Evolutionary conservation across 2,329 filamentous ascomycete species (phyloP), one percentile per base, ranked within the genome.

Genomic region (Septoria linicola): DNA sequence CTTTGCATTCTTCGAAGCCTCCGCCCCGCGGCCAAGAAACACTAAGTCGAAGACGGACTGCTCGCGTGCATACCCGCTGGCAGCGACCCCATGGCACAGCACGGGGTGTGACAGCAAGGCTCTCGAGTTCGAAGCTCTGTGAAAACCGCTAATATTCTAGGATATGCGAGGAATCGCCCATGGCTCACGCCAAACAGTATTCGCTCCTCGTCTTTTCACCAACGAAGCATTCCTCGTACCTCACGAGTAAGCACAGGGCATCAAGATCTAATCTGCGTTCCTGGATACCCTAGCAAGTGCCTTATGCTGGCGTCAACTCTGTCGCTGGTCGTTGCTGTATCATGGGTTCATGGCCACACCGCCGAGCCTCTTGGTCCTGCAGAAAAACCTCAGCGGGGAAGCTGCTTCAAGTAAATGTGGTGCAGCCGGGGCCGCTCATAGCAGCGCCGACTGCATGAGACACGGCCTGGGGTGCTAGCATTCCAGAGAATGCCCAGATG

Each of bases 1-100:
- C 40, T 39, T 51, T 44, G 48, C 48, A 44, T 20, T 43, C 40
- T 44, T 44, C 17, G 8, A 39, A 20, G 20, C 20, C 32, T 31
- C 47, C 40, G 32, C 47, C 40, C 47, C 39, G 20, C 31, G 17
- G 49, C 49, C 41, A 51, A 51, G 49, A 27, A 35, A 16, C 41
- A 42, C 49, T 45, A 45, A 31, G 23, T 27, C 23, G 10, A 27
- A 13, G 20, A 35, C 27, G 19, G 19, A 17, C n/a, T 45, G 42
- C 30, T 45, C 42, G 42, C 42, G 42, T 45, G 42, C 42, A 43
- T 42, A 31, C 16, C n/a, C n/a, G n/a, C n/a, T n/a, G n/a, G n/a
- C n/a, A n/a, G 8, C 16, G 20, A n/a, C n/a, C 13, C 31, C 31
- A 7, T 13, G 14, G 31, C 14, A 34, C 11, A 6, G 31, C 11